Base-by-base conservation (phyloP, 2,329 filamentous ascomycete species). In the Exophiala mesophila region DNA sequence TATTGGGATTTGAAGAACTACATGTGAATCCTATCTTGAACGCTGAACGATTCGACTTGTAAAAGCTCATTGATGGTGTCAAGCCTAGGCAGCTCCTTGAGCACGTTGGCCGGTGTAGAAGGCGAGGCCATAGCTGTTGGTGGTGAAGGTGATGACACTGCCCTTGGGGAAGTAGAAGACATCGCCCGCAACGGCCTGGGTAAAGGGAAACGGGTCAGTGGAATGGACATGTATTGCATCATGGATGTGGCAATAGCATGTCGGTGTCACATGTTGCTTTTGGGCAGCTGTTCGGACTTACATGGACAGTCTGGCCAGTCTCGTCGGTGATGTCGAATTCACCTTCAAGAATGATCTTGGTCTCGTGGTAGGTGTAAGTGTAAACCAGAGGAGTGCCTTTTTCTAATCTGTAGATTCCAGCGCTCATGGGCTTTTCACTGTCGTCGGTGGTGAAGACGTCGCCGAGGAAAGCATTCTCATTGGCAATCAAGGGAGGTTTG, bases 321-420 rank as follows among this genome's bases (percentile, higher is more conserved):
- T 75, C 74, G 52, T 84, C 81, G 20, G 68, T 69, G 55, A 85
- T 82, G 48, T 78, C 74, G 57, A 80, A 83, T 52, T 76, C 71
- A 10, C 81, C 82, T 55, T 84, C 80, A 7, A 85, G 63, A 50
- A 85, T 80, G 58, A 85, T 82, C 68, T 85, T 85, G 76, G 83
- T 82, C 68, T 85, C 82, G 57, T 85, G 75, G 63, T 84, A 85
- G 29, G 70, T 78, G 63, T 85, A 85, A 21, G 73, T 77, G 66
- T 85, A 85, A 6, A 79, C 77, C 13, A 85, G 71, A 2, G 79
- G 77, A 3, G 78, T 78, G 54, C 81, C 80, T 53, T 82, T 80
- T 55, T 83, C 78, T 8, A 85, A 69, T 9, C 80, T 73, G 67
- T 83, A 85, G 58, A 85, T 75, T 16, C 82, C 82, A 5, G 69